These are phyloP conservation scores for Pichia membranifaciens DNA, from an alignment of 805 yeast genomes.

Conservation along the genomic window DNA sequence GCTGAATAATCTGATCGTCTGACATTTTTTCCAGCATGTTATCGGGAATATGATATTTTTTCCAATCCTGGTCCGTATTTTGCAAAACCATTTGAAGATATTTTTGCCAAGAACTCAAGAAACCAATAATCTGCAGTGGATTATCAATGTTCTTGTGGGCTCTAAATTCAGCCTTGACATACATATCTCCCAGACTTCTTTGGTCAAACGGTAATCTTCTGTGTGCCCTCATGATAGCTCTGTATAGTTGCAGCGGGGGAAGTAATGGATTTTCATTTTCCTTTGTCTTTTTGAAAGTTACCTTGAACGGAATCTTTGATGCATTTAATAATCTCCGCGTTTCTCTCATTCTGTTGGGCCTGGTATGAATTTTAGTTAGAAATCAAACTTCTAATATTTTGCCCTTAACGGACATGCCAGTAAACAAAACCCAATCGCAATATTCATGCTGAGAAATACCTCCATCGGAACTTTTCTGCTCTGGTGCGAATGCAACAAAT, in stretches of 20 bases:
- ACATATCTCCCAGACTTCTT: conserved; percentile 79
- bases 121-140: conserved; percentile 91
- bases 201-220: conserved; percentile 57
- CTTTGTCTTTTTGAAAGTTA: conserved; percentile 24
- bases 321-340: conserved; percentile 20
- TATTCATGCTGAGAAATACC: too few species aligned
- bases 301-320: conserved; percentile 21
- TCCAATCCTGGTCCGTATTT: conserved; percentile 55
- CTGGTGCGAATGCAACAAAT: too few species aligned
- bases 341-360: background rate
- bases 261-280: conserved; percentile 42
- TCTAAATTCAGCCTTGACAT: conserved; percentile 84
- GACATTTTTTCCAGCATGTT: conserved; percentile 73
- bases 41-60: conserved; percentile 53
- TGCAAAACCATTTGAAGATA: conserved; percentile 47
- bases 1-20: conserved; percentile 84
- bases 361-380: too few species aligned
- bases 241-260: conserved; percentile 77
- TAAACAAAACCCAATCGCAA: too few species aligned
- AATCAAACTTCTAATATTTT: too few species aligned
- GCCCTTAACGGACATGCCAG: too few species aligned
- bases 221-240: conserved; percentile 82
- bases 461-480: too few species aligned
- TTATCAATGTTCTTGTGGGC: conserved; percentile 78
- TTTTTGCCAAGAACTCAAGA: conserved; percentile 91